A percentile compares a stretch with the other conserved stretches of the same genome.
phyloP scores from a whole-genome alignment of 345 rosid genomes.

The Dimocarpus longan region DNA sequence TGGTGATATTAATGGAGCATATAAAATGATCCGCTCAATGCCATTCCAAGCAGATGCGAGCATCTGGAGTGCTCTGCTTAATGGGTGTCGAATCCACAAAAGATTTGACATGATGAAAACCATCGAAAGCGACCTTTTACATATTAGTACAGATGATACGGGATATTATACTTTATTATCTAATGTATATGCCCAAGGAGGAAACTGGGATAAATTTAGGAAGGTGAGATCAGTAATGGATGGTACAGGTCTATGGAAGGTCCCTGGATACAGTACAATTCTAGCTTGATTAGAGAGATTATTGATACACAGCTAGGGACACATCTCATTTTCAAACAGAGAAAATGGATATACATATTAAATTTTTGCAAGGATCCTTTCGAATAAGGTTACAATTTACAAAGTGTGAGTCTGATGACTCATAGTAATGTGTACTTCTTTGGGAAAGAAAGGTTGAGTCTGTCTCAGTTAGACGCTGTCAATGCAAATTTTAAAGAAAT shows the following conservation, averaged over 20 bases:
- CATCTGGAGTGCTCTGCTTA: slow-evolving; percentile 74
- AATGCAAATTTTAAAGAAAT: neutral
- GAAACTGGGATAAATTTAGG: slow-evolving; percentile 64
- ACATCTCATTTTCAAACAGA: slow-evolving; percentile 12
- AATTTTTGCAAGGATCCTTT: slow-evolving; percentile 18
- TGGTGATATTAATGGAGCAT: slow-evolving; percentile 72
- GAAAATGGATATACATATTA: neutral
- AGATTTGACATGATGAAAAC: slow-evolving; percentile 63
- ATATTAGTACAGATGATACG: slow-evolving; percentile 52
- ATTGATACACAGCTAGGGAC: slow-evolving; percentile 28
- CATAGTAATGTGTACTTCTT: neutral
- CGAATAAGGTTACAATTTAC: neutral
- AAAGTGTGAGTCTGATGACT: neutral
- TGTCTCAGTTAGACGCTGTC: neutral
- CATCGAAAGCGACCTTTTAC: slow-evolving; percentile 43
- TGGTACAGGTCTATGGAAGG: slow-evolving; percentile 53
- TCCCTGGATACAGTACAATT: slow-evolving; percentile 61
- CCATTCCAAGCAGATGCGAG: slow-evolving; percentile 62
- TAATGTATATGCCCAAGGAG: slow-evolving; percentile 76
- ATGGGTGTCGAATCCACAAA: slow-evolving; percentile 77
- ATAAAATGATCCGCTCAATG: slow-evolving; percentile 57
- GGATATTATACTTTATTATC: slow-evolving; percentile 74
- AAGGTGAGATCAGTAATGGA: slow-evolving; percentile 53
- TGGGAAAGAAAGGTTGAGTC: neutral
- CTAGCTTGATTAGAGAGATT: slow-evolving; percentile 33